A percentile compares a stretch with the other conserved stretches of the same genome.
phyloP scores from a whole-genome alignment of 1,284 basidiomycete genomes.

The Ceraceosorus guamensis region DNA sequence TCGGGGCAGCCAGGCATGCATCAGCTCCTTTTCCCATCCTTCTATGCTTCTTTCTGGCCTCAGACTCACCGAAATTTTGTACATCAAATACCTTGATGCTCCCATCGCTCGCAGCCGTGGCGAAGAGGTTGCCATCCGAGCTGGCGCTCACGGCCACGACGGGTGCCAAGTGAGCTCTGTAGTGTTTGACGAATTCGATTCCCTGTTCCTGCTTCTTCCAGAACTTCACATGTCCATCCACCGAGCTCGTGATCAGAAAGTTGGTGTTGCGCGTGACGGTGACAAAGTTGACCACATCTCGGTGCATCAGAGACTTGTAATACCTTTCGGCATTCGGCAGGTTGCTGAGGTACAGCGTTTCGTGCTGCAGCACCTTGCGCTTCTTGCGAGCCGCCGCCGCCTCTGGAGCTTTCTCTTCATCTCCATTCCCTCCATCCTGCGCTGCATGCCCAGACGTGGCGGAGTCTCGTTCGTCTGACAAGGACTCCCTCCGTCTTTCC shows the following conservation, averaged over 20 bases:
- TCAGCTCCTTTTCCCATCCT: not conserved
- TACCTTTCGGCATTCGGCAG: slow-evolving; percentile 88
- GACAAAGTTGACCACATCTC: slow-evolving; percentile 81
- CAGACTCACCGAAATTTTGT: slow-evolving; percentile 74
- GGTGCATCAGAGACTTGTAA: slow-evolving; percentile 96
- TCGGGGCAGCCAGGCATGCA: not conserved
- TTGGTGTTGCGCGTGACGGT: slow-evolving; percentile 53
- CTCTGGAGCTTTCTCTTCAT: too few species aligned
- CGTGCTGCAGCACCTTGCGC: not conserved
- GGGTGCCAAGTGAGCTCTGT: slow-evolving; percentile 75
- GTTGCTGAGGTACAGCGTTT: slow-evolving; percentile 70
- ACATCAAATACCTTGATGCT: slow-evolving; percentile 90
- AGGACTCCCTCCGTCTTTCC: too few species aligned
- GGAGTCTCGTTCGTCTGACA: too few species aligned
- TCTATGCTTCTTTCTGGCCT: slow-evolving; percentile 3
- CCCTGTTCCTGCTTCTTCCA: slow-evolving; percentile 92
- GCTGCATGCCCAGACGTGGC: too few species aligned
- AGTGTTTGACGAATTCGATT: slow-evolving; percentile 49
- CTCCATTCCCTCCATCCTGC: too few species aligned
- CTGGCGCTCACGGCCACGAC: slow-evolving; percentile 77
- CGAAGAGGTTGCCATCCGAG: slow-evolving; percentile 84
- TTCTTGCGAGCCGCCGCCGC: not conserved
- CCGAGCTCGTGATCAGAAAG: slow-evolving; percentile 86
- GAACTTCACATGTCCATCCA: slow-evolving; percentile 91
- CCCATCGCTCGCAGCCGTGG: slow-evolving; percentile 56